Evolutionary conservation across 495 filamentous ascomycete species (phyloP), one percentile per base, ranked within the genome.

Genomic region (Bombardia bombarda): DNA sequence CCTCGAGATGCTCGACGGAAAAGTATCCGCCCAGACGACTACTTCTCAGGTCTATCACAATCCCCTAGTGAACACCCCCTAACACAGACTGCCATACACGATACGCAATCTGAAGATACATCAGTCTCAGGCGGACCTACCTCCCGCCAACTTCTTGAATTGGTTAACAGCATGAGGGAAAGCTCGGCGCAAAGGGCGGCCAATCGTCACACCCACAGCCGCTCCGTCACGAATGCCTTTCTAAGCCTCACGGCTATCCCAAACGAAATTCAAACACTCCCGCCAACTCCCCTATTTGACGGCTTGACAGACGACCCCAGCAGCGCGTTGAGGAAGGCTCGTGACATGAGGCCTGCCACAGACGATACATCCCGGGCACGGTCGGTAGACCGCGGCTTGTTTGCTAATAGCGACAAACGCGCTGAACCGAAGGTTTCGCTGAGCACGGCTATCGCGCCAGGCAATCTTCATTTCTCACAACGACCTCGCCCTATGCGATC

Each of bases 71-170:
- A 88, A 28, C 88, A 93, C 57, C 88, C 88, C 14, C 61, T 93
- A n/a, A 82, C 87, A 7, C 83, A 87, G 47, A 93, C 86, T 50
- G 77, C 86, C 23, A 81, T 80, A 23, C 86, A 78, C 14, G 77
- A 81, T 2, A 49, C 65, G n/a, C 62, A 56, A 46, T 55, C 54
- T 42, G 70, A 38, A 53, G 67, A 50, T 43, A 58, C 57, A 13
- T 18, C 38, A n/a, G 42, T 49, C 3, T 41, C 53, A 44, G 60
- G 63, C 42, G 49, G 65, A 62, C 52, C 56, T 49, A 45, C 46
- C 35, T 57, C 66, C 40, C 49, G 62, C 30, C 64, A 60, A 22
- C 55, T 69, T 32, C 53, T 60, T 39, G 61, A 58, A 38, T 56
- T 52, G 46, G 52, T 61, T 54, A 57, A 58, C 58, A 55, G 66